Conservation (phyloP, 176 grass and related monocot species). For the Rhynchospora pubera region DNA sequence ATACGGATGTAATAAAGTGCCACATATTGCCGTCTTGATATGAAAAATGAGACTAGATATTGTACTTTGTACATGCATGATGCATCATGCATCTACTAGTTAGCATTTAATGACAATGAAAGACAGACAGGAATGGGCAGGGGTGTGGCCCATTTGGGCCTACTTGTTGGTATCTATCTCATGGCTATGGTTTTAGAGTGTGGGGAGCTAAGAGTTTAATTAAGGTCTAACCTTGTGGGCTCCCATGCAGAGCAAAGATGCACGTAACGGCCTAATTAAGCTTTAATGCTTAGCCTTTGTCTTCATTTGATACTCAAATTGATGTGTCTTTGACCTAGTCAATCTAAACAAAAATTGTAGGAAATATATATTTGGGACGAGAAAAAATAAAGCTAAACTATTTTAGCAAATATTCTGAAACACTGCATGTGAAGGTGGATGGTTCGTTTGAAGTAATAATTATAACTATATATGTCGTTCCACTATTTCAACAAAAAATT, state of each 20-base stretch:
- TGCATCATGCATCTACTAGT: neutral
- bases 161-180: slow-evolving; percentile 5
- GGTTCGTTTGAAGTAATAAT: too few species aligned
- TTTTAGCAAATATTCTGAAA: too few species aligned
- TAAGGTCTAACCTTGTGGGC: neutral
- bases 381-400: too few species aligned
- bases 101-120: neutral
- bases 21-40: neutral
- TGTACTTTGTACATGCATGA: neutral
- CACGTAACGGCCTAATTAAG: neutral
- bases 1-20: neutral
- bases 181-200: neutral
- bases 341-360: neutral
- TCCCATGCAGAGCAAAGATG: neutral
- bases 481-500: too few species aligned
- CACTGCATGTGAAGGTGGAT: too few species aligned
- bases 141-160: neutral
- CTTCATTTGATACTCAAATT: neutral
- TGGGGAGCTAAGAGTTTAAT: neutral
- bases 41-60: neutral
- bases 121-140: neutral
- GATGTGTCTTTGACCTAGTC: neutral
- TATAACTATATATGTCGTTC: too few species aligned
- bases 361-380: too few species aligned
- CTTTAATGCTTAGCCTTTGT: neutral